Evolutionary conservation across 1,284 basidiomycete genomes (phyloP), one percentile per base, ranked within the genome.

Genomic region (Cryptococcus sp.): DNA sequence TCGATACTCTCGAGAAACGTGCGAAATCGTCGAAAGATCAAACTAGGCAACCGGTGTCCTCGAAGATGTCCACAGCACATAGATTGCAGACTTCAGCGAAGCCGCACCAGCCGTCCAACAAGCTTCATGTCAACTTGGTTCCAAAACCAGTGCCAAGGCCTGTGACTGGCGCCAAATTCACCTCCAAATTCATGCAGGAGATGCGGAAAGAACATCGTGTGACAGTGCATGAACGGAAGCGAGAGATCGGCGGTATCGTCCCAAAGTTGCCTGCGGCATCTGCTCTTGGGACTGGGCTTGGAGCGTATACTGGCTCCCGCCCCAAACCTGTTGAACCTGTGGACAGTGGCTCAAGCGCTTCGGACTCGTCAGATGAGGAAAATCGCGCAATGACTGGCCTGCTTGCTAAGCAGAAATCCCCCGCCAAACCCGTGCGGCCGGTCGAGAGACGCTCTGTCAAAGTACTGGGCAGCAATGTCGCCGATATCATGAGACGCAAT

Each of bases 391-490:
- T 92, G 57, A 84, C 82, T 0, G 81, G 83, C 1, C 82, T 94
- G 50, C 82, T 83, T 3, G 84, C 85, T 61, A 75, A 87, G 57
- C 87, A 88, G 64, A 85, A 85, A 59, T 83, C 85, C 0, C 85
- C 85, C 1, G 63, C 61, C 27, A 67, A 71, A 45, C 71, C 67
- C 22, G 62, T 62, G n/a, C 49, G 53, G 44, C 57, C 87, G 84
- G 73, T 82, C 80, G 84, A 86, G 67, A 84, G 85, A 27, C 84
- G 90, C 39, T 84, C 87, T 68, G 84, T 92, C 67, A 88, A 87
- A 78, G 80, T 88, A 46, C 73, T 92, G 47, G 77, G 71, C 48
- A 83, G 45, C n/a, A 45, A 57, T 35, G 58, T 47, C 80, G 25
- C 79, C 82, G 68, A 83, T 82, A 50, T 68, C 60, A 61, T 65